Evolutionary conservation across 2,329 filamentous ascomycete genomes (phyloP).

Genomic region (Talaromyces sp.): DNA sequence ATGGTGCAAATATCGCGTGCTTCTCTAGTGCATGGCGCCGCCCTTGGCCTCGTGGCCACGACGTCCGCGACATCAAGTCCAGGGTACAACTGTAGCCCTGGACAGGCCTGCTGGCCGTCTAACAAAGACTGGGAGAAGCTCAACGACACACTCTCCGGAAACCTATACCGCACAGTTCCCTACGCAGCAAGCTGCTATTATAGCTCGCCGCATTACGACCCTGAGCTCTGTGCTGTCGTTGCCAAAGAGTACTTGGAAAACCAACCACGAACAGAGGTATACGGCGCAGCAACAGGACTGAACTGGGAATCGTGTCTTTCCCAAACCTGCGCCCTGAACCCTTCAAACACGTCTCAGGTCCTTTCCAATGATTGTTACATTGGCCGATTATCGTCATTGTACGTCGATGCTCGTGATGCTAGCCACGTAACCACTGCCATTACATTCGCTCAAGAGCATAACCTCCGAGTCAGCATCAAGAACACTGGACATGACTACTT

Average conservation of each 20-base stretch:
- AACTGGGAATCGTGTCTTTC: constrained; percentile 1
- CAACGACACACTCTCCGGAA: constrained; percentile 31
- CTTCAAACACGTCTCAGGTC: neutral
- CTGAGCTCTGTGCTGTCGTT: neutral
- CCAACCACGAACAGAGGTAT: neutral
- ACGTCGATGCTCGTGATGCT: neutral
- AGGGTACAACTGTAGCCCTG: constrained; percentile 15
- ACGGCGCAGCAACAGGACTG: neutral
- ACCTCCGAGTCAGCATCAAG: constrained; percentile 5
- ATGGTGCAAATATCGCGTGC: neutral
- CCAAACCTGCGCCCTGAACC: neutral
- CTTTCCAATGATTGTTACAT: neutral
- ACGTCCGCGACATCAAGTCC: neutral
- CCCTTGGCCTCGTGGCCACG: neutral
- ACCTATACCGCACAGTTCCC: constrained; percentile 28
- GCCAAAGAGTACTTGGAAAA: neutral
- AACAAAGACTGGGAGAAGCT: constrained; percentile 28
- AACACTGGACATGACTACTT: constrained; percentile 13
- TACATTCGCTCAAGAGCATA: constrained; percentile 4
- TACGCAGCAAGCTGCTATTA: constrained; percentile 26
- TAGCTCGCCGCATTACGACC: neutral
- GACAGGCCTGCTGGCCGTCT: constrained; percentile 34
- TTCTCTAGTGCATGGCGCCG: neutral
- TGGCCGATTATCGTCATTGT: neutral
- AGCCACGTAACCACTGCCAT: neutral